phyloP scores from a whole-genome alignment of 805 yeast species.

The Zygotorulaspora sp. region DNA sequence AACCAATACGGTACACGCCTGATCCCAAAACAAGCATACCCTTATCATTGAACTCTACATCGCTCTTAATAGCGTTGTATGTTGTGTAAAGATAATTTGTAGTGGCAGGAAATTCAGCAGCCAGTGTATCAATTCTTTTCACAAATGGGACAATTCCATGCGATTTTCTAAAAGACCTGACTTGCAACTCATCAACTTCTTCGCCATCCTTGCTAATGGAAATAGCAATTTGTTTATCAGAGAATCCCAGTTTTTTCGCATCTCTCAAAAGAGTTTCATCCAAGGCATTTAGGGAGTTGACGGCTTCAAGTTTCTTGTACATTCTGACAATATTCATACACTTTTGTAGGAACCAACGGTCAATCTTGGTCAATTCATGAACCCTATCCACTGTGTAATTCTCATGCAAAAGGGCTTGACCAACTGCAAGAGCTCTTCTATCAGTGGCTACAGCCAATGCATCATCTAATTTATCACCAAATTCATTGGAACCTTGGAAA shows the following conservation, averaged over 20 bases:
- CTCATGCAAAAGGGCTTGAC: slow-evolving; percentile 91
- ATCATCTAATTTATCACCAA: slow-evolving; percentile 69
- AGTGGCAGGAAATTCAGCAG: slow-evolving; percentile 98
- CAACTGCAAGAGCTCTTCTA: slow-evolving; percentile 96
- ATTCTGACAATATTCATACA: slow-evolving; percentile 87
- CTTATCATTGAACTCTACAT: slow-evolving; percentile 77
- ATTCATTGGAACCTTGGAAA: slow-evolving; percentile 77
- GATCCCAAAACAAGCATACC: slow-evolving; percentile 96
- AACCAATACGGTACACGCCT: slow-evolving; percentile 98
- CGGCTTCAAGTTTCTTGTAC: slow-evolving; percentile 72
- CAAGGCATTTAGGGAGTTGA: slow-evolving; percentile 54
- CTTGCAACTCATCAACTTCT: slow-evolving; percentile 60
- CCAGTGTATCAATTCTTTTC: slow-evolving; percentile 93
- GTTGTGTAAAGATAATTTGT: slow-evolving; percentile 96
- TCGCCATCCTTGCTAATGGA: slow-evolving; percentile 52
- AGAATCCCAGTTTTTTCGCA: slow-evolving; percentile 92
- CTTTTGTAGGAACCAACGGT: slow-evolving; percentile 92
- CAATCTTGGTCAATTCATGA: slow-evolving; percentile 88
- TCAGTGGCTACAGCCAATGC: slow-evolving; percentile 84
- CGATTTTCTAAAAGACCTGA: slow-evolving; percentile 75
- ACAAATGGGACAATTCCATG: slow-evolving; percentile 86
- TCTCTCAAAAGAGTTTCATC: slow-evolving; percentile 65
- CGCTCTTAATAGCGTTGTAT: slow-evolving; percentile 84
- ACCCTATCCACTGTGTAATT: slow-evolving; percentile 87
- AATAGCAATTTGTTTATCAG: slow-evolving; percentile 86